Percentiles rank a stretch among this genome's conserved stretches.
Conservation (phyloP, 164 flowering plant genomes). For the Aristolochia fimbriata region DNA sequence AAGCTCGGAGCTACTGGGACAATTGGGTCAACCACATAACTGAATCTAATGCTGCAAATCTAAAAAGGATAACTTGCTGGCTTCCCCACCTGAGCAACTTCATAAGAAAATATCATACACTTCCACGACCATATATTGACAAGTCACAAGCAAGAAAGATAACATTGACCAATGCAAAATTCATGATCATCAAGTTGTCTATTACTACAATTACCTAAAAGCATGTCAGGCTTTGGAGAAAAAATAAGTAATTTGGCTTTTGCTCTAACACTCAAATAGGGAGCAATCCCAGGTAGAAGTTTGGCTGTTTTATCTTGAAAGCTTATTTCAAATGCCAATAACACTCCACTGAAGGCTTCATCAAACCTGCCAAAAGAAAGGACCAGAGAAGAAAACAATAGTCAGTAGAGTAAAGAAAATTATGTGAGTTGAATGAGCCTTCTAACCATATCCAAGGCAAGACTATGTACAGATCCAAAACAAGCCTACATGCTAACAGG, state of each 20-base stretch:
- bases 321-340: constrained; percentile 53
- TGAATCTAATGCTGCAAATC: not conserved
- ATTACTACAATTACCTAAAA: constrained; percentile 45
- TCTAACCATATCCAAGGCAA: too few species aligned
- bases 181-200: not conserved
- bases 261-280: constrained; percentile 57
- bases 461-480: too few species aligned
- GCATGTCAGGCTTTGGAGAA: constrained; percentile 67
- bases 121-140: not conserved
- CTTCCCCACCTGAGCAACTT: not conserved
- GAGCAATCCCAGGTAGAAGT: constrained; percentile 50
- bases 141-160: not conserved
- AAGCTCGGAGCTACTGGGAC: too few species aligned
- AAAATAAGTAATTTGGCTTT: constrained; percentile 52
- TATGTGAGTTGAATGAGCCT: too few species aligned
- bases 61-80: not conserved
- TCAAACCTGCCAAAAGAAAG: constrained; percentile 37
- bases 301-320: constrained; percentile 25
- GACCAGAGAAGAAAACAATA: too few species aligned
- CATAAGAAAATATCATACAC: not conserved
- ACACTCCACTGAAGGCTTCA: constrained; percentile 72
- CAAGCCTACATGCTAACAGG: too few species aligned
- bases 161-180: not conserved
- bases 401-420: too few species aligned
- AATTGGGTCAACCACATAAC: too few species aligned